Evolutionary conservation across 1,284 basidiomycete species (phyloP), one percentile per base, ranked within the genome.

Genomic region (Coniferiporia weirii): DNA sequence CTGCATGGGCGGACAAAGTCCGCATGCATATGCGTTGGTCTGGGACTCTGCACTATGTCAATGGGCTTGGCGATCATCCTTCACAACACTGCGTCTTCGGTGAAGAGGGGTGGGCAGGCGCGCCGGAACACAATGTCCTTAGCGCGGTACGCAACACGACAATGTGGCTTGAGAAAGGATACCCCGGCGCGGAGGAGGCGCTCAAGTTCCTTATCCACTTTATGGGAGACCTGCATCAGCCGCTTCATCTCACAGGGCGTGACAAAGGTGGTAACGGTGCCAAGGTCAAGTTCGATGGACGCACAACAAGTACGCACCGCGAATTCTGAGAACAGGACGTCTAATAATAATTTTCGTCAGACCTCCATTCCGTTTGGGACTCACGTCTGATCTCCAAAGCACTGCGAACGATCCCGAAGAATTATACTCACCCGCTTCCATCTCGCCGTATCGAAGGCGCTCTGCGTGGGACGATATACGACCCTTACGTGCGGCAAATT

Each of bases 171-270:
- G 63, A 65, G 36, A 58, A 66, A 49, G 63, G 67, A 54, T 64
- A 70, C 1, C 38, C 51, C n/a, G 62, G 70, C 64, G 80, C 79
- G 4, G 78, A 79, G 65, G 85, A 88, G 68, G 89, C 93, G 1
- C 77, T 96, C 67, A 90, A 92, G 69, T 97, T 96, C 76, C 76
- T 98, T 52, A 82, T 94, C 40, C 95, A 98, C 70, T 94, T 93
- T 64, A 62, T 95, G 8, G 95, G 95, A 0, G 95, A 97, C 69
- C 78, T 95, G 78, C 94, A 96, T 68, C 88, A 90, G 80, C 94
- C 94, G 8, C 76, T 97, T 53, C 95, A 98, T 71, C 79, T 97
- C 46, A 89, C 90, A 0, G 92, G 93, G 2, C 77, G 92, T 15
- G 85, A 91, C 63, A 79, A 88, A 35, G 94, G 95, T 1, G 94